Base-by-base conservation (phyloP, 345 rosid genomes). In the Brassica rapa region DNA sequence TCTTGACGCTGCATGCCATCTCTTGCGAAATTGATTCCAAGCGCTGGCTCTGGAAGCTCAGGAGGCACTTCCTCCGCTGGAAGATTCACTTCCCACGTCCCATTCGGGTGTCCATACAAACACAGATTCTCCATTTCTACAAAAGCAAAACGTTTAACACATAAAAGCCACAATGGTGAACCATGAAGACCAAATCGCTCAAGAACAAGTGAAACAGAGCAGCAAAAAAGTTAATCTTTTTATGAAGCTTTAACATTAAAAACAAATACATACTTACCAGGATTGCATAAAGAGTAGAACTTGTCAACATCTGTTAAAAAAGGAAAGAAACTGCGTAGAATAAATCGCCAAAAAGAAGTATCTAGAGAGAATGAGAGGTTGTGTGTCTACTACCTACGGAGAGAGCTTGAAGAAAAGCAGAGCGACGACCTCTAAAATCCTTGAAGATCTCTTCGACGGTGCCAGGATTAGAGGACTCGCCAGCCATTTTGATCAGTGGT, bases 31-130 rank as follows among this genome's bases (percentile, higher is more conserved):
- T 92, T 92, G 73, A 92, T 90, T 14, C 97, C 97, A 82, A 92
- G 83, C 4, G 91, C 92, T 12, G 95, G 97, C 87, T 90, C 95
- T n/a, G 95, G 91, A 6, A 90, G 90, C 88, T 90, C 93, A 0
- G 93, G 90, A 3, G 93, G 97, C 57, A 92, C 92, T 84, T 92
- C 95, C 74, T 89, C 91, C 1, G 93, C 90, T 0, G 97, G 92
- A 21, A 88, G 81, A 55, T 86, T 84, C 71, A 92, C 95, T 82
- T 92, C 97, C 97, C 97, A 92, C 23, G 85, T 77, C 78, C 86
- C 97, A 60, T 89, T 87, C 8, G 97, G 88, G 53, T 87, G 88
- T 72, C 94, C 94, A 71, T 91, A 91, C 68, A 89, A 78, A 80
- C 94, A 91, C 70, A 89, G 72, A 77, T 89, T 89, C 86, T 91